Evolutionary conservation across 1,139 yeast genomes (phyloP).

Genomic region (Nakaseomyces uthaithaninus): DNA sequence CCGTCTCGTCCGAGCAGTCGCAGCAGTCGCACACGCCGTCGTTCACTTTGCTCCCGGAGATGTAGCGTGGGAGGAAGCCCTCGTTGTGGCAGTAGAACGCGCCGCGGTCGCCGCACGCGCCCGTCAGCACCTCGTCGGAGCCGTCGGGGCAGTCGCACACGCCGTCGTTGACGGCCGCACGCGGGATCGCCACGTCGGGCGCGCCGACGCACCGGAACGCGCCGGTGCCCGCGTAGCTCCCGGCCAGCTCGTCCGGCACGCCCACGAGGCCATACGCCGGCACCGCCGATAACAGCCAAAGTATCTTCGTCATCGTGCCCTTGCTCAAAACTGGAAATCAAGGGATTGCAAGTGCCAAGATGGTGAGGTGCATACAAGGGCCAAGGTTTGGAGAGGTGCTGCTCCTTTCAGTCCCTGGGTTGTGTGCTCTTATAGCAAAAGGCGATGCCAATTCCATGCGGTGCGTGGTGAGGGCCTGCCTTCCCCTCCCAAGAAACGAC

Average conservation of each 20-base stretch:
- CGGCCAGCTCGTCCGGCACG: conserved; percentile 18
- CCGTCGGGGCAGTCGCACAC: conserved; percentile 98
- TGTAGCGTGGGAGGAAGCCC: conserved; percentile 53
- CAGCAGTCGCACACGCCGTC: conserved; percentile 98
- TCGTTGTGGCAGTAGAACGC: conserved; percentile 68
- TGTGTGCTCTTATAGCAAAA: no score
- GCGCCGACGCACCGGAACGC: conserved; percentile 65
- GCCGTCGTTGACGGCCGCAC: conserved; percentile 71
- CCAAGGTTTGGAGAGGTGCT: no score
- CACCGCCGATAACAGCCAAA: neutral
- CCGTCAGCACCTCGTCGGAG: conserved; percentile 92
- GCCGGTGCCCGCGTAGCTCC: conserved; percentile 22
- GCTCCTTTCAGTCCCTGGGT: no score
- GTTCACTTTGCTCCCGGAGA: conserved; percentile 52
- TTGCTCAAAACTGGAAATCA: no score
- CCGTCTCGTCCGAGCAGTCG: conserved; percentile 82
- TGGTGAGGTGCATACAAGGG: no score
- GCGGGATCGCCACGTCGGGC: conserved; percentile 52
- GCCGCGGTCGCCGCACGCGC: conserved; percentile 53
- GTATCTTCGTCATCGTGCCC: neutral
- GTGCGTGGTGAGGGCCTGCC: no score
- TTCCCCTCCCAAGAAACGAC: no score
- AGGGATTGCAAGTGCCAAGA: no score
- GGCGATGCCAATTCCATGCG: no score
- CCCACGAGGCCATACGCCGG: conserved; percentile 1